These are phyloP conservation scores for Arabis alpina DNA, from an alignment of 345 rosid genomes.

Conservation along the genomic window DNA sequence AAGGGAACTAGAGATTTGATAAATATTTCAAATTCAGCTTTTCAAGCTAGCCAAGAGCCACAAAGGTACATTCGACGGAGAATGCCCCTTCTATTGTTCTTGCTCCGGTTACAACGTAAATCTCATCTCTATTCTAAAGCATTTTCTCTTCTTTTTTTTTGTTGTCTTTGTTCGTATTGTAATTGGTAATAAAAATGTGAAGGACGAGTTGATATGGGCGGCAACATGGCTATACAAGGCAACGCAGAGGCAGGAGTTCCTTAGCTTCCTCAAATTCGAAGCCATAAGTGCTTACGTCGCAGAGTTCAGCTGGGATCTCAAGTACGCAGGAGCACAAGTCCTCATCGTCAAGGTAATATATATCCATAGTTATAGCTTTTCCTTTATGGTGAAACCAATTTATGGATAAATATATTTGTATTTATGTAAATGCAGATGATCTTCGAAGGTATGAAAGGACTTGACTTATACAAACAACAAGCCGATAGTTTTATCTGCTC, in stretches of 20 bases:
- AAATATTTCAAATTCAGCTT: slow-evolving; percentile 53
- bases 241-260: slow-evolving; percentile 46
- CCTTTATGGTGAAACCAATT: background rate
- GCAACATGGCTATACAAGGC: slow-evolving; percentile 88
- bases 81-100: slow-evolving; percentile 97
- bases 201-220: slow-evolving; percentile 98
- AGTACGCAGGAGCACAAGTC: slow-evolving; percentile 83
- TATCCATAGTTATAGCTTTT: background rate
- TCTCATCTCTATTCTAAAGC: background rate
- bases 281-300: slow-evolving; percentile 61
- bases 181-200: slow-evolving; percentile 22
- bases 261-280: slow-evolving; percentile 59
- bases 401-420: background rate
- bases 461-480: slow-evolving; percentile 55
- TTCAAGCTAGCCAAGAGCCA: slow-evolving; percentile 64
- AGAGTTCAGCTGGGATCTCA: slow-evolving; percentile 96
- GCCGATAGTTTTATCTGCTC: slow-evolving; percentile 85
- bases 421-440: slow-evolving; percentile 52
- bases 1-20: background rate
- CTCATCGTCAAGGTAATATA: slow-evolving; percentile 63
- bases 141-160: background rate
- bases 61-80: slow-evolving; percentile 88
- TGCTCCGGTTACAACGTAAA: slow-evolving; percentile 82
- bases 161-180: background rate
- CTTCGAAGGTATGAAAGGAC: slow-evolving; percentile 51